These are phyloP conservation scores for Naematelia aurantialba DNA, from an alignment of 768 basidiomycete genomes.

Conservation along the genomic window DNA sequence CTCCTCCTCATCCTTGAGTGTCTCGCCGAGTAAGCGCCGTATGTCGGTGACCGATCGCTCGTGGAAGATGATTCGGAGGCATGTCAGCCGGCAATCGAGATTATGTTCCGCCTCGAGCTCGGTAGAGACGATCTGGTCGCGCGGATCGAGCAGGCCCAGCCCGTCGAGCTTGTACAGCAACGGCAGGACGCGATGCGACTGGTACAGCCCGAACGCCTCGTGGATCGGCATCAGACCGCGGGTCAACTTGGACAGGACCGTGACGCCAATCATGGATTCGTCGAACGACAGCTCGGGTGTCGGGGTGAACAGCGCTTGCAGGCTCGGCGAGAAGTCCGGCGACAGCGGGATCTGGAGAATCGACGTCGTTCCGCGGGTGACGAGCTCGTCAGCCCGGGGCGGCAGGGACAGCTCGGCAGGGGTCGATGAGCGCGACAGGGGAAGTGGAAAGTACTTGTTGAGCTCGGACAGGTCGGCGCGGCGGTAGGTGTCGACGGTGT, in stretches of 20 bases:
- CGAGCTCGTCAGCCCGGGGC: constrained; percentile 23
- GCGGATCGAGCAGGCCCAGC: constrained; percentile 24
- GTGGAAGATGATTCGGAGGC: constrained; percentile 26
- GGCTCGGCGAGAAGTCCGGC: constrained; percentile 19
- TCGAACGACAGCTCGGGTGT: constrained; percentile 17
- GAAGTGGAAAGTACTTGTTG: constrained; percentile 25
- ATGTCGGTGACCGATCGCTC: constrained; percentile 31
- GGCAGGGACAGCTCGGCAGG: constrained; percentile 16
- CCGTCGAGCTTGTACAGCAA: constrained; percentile 30
- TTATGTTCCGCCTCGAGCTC: constrained; percentile 18
- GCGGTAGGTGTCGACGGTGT: constrained; percentile 15
- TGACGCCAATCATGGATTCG: constrained; percentile 29
- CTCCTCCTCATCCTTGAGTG: constrained; percentile 18
- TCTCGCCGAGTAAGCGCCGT: constrained; percentile 23
- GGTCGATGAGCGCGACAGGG: constrained; percentile 2
- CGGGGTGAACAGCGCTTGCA: constrained; percentile 24
- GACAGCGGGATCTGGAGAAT: constrained; percentile 26
- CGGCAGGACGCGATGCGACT: constrained; percentile 23
- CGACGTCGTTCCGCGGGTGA: constrained; percentile 28
- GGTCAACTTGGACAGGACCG: constrained; percentile 24
- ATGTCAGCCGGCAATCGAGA: constrained; percentile 26
- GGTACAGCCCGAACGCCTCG: constrained; percentile 27
- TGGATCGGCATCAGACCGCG: constrained; percentile 24
- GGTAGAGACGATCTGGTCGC: constrained; percentile 8
- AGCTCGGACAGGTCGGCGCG: constrained; percentile 19